Evolutionary conservation across 2,329 filamentous ascomycete species (phyloP).

Genomic region (Talaromyces marneffei): DNA sequence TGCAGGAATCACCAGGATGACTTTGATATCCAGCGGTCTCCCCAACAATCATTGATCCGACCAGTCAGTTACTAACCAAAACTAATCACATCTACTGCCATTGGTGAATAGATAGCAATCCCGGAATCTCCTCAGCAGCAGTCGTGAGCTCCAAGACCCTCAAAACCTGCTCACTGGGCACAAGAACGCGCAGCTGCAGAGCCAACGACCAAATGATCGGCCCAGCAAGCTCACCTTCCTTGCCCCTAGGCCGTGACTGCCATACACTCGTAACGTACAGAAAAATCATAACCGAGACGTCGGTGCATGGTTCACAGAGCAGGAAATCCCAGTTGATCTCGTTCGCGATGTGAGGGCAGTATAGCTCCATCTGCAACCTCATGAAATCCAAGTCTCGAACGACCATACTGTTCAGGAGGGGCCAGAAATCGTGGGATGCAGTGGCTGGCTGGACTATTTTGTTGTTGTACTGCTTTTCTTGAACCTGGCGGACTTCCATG

Average conservation of each 20-base stretch:
- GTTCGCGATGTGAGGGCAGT: background rate
- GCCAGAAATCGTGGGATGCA: background rate
- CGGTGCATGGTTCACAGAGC: conserved; percentile 6
- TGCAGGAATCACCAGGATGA: background rate
- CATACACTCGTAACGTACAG: background rate
- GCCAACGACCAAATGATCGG: background rate
- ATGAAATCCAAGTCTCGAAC: background rate
- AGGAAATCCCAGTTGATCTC: conserved; percentile 21
- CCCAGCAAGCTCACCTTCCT: background rate
- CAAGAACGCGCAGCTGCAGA: background rate
- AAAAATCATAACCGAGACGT: conserved; percentile 8
- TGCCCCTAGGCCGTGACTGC: background rate
- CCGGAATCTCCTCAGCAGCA: background rate
- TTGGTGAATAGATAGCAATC: background rate
- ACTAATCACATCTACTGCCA: background rate
- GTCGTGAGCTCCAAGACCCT: background rate
- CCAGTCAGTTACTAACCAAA: background rate
- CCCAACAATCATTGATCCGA: background rate
- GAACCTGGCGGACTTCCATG: background rate
- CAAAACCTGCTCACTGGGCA: background rate
- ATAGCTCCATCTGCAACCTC: background rate
- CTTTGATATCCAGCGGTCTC: background rate
- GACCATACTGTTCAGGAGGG: background rate
- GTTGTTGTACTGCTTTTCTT: background rate
- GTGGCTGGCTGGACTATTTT: background rate